A percentile compares a stretch with the other conserved stretches of the same genome.
These are phyloP conservation scores for Fusarium mangiferae DNA, from an alignment of 2,329 filamentous ascomycete genomes.

Conservation along the genomic window DNA sequence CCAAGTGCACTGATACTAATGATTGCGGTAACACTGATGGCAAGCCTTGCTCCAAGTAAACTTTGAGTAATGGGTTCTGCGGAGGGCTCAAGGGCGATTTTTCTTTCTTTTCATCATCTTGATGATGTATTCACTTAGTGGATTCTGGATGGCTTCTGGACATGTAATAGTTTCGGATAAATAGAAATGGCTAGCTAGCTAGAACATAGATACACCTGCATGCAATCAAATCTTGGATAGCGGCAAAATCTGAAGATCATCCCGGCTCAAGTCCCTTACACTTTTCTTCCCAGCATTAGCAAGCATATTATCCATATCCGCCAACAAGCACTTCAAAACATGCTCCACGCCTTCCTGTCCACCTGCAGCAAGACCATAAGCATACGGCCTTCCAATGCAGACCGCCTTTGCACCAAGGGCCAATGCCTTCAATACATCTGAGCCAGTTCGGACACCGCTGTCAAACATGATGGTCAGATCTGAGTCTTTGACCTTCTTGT, in stretches of 20 bases:
- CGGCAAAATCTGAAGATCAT: constrained; percentile 30
- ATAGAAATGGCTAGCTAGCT: rapidly evolving
- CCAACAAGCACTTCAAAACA: constrained; percentile 56
- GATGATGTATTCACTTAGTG: too few species aligned
- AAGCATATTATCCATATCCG: constrained; percentile 63
- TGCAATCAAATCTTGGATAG: constrained; percentile 4
- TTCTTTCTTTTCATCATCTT: rapidly evolving
- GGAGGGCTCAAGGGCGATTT: rapidly evolving
- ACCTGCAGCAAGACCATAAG: constrained; percentile 50
- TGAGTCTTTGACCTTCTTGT: constrained; percentile 53
- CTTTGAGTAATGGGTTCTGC: rapidly evolving
- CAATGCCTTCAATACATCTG: constrained; percentile 54
- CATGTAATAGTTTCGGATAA: neutral
- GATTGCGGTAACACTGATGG: neutral
- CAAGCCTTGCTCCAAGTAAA: neutral
- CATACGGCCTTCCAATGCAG: constrained; percentile 56
- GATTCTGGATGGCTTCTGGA: rapidly evolving
- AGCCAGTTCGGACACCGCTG: constrained; percentile 53
- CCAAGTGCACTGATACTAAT: constrained; percentile 2
- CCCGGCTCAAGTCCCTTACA: constrained; percentile 39
- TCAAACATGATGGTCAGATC: constrained; percentile 64
- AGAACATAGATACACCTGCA: neutral
- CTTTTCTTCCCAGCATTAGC: constrained; percentile 62
- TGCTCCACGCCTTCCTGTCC: constrained; percentile 63
- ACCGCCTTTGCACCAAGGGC: constrained; percentile 55